A percentile compares a stretch with the other conserved stretches of the same genome.
Conservation (phyloP, 2,329 filamentous ascomycete species). For the Microcera coccophila region DNA sequence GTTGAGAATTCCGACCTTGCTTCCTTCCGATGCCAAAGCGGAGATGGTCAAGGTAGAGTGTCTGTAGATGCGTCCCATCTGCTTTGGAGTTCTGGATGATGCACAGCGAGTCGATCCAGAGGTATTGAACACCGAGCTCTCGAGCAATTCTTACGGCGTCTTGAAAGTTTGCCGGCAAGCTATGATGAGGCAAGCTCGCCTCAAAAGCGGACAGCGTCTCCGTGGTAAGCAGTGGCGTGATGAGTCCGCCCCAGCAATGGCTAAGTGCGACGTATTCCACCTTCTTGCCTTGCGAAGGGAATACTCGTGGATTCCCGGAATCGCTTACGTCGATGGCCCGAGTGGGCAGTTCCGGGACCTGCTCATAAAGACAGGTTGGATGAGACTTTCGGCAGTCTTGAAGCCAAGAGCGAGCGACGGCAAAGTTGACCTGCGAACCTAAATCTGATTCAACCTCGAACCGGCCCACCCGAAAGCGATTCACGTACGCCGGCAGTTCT, state of each 20-base stretch:
- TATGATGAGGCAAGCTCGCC: background rate
- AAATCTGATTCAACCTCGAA: background rate
- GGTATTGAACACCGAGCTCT: background rate
- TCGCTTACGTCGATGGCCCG: background rate
- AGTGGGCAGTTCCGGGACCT: background rate
- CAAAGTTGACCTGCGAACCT: background rate
- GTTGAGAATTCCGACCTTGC: background rate
- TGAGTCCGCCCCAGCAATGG: background rate
- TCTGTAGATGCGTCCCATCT: background rate
- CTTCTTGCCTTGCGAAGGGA: background rate
- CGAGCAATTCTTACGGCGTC: background rate
- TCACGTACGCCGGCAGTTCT: background rate
- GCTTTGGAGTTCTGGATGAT: slow-evolving; percentile 1
- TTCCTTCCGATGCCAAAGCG: background rate
- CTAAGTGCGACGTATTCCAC: background rate
- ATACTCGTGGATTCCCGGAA: background rate
- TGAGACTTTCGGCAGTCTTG: background rate
- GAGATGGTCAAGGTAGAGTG: background rate
- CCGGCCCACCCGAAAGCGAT: background rate
- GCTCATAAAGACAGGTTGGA: background rate
- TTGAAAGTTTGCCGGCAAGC: background rate
- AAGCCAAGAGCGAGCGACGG: background rate
- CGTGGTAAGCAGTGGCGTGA: background rate
- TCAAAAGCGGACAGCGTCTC: background rate
- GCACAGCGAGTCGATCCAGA: background rate